Evolutionary conservation across 352 stramenopile species (phyloP).

Genomic region (Globisporangium barbulae): DNA sequence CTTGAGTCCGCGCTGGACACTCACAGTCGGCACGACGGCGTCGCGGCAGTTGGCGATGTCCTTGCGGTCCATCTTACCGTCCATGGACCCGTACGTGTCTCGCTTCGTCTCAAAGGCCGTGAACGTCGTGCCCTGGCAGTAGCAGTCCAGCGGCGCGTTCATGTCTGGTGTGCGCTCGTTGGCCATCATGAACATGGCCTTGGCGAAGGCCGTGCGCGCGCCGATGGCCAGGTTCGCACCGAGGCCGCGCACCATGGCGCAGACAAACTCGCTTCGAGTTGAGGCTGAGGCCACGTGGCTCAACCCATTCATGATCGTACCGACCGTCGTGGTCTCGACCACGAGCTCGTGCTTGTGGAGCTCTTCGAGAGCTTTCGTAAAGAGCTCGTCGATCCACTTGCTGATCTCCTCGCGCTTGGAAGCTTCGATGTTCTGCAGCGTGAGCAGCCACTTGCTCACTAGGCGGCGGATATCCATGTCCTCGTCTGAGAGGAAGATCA

Average conservation of each 20-base stretch:
- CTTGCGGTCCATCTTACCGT: slow-evolving; percentile 56
- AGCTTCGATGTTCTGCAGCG: slow-evolving; percentile 42
- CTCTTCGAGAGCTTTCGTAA: slow-evolving; percentile 85
- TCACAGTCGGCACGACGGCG: slow-evolving; percentile 72
- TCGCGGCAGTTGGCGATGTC: slow-evolving; percentile 38
- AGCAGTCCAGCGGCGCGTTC: slow-evolving; percentile 86
- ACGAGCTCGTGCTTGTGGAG: slow-evolving; percentile 81
- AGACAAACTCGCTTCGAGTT: slow-evolving; percentile 87
- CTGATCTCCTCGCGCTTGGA: slow-evolving; percentile 41
- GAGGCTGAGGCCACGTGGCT: slow-evolving; percentile 78
- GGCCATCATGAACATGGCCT: slow-evolving; percentile 90
- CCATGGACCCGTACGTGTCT: slow-evolving; percentile 72
- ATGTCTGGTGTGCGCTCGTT: slow-evolving; percentile 90
- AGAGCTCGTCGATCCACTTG: slow-evolving; percentile 93
- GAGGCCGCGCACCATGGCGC: slow-evolving; percentile 89
- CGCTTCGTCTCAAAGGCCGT: slow-evolving; percentile 76
- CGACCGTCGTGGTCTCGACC: slow-evolving; percentile 93
- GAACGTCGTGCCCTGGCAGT: slow-evolving; percentile 66
- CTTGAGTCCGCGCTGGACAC: slow-evolving; percentile 85
- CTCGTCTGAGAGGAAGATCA: slow-evolving; percentile 96
- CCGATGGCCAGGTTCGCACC: slow-evolving; percentile 88
- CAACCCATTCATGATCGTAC: slow-evolving; percentile 91
- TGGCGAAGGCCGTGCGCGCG: slow-evolving; percentile 81
- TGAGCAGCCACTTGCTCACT: slow-evolving; percentile 81
- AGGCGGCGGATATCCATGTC: slow-evolving; percentile 76